Base-by-base conservation (phyloP, 441 rosid genomes). In the Aquilaria agallochum region DNA sequence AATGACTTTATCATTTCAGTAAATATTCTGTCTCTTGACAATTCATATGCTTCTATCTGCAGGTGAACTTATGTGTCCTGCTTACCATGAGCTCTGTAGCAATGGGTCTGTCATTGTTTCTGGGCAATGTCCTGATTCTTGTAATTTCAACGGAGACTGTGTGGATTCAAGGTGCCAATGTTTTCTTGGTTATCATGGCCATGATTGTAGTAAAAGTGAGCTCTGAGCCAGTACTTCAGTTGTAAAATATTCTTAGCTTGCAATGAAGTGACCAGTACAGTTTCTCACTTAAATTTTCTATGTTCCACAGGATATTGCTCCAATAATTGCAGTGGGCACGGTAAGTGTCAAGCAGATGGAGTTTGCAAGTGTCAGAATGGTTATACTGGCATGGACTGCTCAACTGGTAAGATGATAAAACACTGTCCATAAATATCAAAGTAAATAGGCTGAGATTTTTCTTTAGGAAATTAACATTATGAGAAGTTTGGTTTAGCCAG, bases 31-130 rank as follows among this genome's bases (percentile, higher is more conserved):
- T 62, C 30, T 60, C 64, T 49, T 68, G 64, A 65, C 59, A 50
- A 55, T 32, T 48, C 56, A 11, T 53, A 34, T 55, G 32, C 64
- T 51, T 69, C 61, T 58, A 53, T 66, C 64, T 83, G 64, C 59
- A 95, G 99, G 99, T 71, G 98, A 89, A 72, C 78, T 92, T 52
- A 68, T 81, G 55, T 95, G 99, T 74, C 99, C 99, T 50, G 86
- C 90, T 49, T 87, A 89, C 76, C 90, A 81, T 31, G 99, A 92
- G 66, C 97, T 95, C 63, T 95, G 99, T 74, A 74, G 84, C 68
- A 75, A 64, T 7, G 57, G 72, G 50, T 60, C 81, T 46, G 73
- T 78, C 60, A 76, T 87, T 71, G 80, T 83, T 56, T 70, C 75
- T 46, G 99, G 95, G 56, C 93, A 86, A 50, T 95, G 99, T 72